These are phyloP conservation scores for Brassica nigra DNA, from an alignment of 345 rosid genomes.

Conservation along the genomic window DNA sequence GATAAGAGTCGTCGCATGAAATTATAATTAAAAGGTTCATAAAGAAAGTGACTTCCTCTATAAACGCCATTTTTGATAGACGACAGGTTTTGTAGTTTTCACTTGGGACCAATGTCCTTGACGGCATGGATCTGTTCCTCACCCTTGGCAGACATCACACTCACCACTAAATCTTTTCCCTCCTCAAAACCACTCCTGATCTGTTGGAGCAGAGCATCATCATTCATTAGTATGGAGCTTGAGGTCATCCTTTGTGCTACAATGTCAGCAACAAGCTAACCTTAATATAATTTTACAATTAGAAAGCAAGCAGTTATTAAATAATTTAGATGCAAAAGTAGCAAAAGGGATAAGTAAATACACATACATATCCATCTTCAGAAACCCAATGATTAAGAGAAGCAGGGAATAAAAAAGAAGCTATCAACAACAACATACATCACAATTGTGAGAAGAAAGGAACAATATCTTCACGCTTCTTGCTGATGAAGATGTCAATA, in stretches of 20 bases:
- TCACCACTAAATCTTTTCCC: slow-evolving; percentile 72
- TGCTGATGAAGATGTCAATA: slow-evolving; percentile 74
- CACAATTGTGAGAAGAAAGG: slow-evolving; percentile 80
- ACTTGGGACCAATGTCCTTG: slow-evolving; percentile 74
- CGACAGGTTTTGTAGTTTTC: neutral
- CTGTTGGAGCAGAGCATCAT: slow-evolving; percentile 63
- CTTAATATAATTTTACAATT: neutral
- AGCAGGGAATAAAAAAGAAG: neutral
- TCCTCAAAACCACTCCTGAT: slow-evolving; percentile 64
- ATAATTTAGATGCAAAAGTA: neutral
- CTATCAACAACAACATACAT: slow-evolving; percentile 43
- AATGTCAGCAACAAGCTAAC: slow-evolving; percentile 42
- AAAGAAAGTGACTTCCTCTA: slow-evolving; percentile 7
- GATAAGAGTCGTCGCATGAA: too few relatives aligned
- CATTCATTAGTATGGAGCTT: slow-evolving; percentile 58
- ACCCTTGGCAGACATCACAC: slow-evolving; percentile 82
- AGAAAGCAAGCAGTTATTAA: neutral
- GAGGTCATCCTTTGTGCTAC: slow-evolving; percentile 70
- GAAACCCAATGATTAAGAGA: neutral
- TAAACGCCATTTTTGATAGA: slow-evolving; percentile 2
- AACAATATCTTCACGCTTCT: slow-evolving; percentile 81
- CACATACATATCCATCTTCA: neutral
- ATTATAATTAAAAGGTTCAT: slow-evolving; percentile 26
- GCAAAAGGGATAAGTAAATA: neutral
- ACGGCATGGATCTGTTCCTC: slow-evolving; percentile 80